These are phyloP conservation scores for Articulospora tetracladia DNA, from an alignment of 495 filamentous ascomycete species.

Conservation along the genomic window DNA sequence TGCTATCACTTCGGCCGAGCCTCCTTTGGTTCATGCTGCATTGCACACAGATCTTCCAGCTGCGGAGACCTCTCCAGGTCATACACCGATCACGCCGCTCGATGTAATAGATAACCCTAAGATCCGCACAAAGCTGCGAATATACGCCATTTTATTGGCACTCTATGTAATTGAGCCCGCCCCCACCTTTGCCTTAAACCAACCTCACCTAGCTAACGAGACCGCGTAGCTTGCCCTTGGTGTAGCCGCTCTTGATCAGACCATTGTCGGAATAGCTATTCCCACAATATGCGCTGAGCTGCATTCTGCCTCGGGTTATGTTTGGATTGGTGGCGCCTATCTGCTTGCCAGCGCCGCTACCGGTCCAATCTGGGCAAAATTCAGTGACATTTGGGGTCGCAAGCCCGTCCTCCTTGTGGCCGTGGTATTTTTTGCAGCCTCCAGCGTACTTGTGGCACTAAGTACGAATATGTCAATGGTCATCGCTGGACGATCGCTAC, in stretches of 20 bases:
- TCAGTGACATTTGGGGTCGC: conserved; percentile 70
- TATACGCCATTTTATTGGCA: conserved; percentile 24
- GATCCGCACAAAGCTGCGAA: conserved; percentile 26
- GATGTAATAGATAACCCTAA: conserved; percentile 17
- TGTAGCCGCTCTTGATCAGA: conserved; percentile 54
- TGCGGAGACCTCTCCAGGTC: conserved; percentile 1
- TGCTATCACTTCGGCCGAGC: conserved; percentile 1
- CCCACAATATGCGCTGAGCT: conserved; percentile 54
- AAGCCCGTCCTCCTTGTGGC: conserved; percentile 67
- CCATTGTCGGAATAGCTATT: conserved; percentile 58
- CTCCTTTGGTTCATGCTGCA: conserved; percentile 7
- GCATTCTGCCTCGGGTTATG: conserved; percentile 55
- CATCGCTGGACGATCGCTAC: conserved; percentile 65
- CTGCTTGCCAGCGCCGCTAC: conserved; percentile 40
- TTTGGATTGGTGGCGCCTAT: conserved; percentile 68
- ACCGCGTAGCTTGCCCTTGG: conserved; percentile 23
- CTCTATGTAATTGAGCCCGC: conserved; percentile 27
- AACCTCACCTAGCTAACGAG: conserved; percentile 11
- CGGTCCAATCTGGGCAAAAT: conserved; percentile 41
- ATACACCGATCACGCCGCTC: conserved; percentile 10
- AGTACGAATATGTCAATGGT: conserved; percentile 65
- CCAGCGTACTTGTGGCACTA: conserved; percentile 63
- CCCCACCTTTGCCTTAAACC: not conserved
- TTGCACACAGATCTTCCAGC: conserved; percentile 4
- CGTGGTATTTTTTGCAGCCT: conserved; percentile 54